These are phyloP conservation scores for Amesomyces nigricolor DNA, from an alignment of 2,329 filamentous ascomycete genomes.

Conservation along the genomic window DNA sequence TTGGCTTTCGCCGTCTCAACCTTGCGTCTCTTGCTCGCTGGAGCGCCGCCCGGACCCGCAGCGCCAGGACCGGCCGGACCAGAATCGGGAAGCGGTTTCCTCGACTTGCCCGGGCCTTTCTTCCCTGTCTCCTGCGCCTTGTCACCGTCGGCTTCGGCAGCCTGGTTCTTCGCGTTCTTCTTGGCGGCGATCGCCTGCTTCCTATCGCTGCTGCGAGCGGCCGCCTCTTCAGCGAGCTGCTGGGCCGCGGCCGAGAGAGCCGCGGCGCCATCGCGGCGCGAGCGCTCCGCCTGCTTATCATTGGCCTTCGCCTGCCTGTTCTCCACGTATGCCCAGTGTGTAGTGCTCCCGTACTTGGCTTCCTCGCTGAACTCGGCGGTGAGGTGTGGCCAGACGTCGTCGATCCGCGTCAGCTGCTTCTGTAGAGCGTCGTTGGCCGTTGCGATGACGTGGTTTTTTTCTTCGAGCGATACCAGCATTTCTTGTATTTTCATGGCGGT, in stretches of 20 bases:
- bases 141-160: conserved; percentile 60
- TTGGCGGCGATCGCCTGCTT: conserved; percentile 76
- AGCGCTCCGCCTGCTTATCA: conserved; percentile 61
- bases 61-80: conserved; percentile 58
- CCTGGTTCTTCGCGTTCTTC: conserved; percentile 64
- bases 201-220: conserved; percentile 74
- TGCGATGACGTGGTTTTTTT: conserved; percentile 95
- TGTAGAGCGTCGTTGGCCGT: conserved; percentile 87
- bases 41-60: conserved; percentile 43
- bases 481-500: conserved; percentile 73
- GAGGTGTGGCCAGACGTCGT: conserved; percentile 81
- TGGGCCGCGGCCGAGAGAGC: conserved; percentile 72
- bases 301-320: conserved; percentile 62
- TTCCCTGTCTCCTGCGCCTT: conserved; percentile 49
- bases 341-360: conserved; percentile 83
- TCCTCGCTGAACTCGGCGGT: conserved; percentile 90
- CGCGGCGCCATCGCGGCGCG: conserved; percentile 71
- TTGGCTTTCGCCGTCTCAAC: conserved; percentile 63
- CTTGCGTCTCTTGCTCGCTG: conserved; percentile 67
- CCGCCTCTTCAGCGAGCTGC: conserved; percentile 74
- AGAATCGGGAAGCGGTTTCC: conserved; percentile 48
- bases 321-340: conserved; percentile 93
- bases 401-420: conserved; percentile 76
- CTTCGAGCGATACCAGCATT: conserved; percentile 85
- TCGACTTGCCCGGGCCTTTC: conserved; percentile 58